Base-by-base conservation (phyloP, 2,329 filamentous ascomycete genomes). In the Microcyclospora pomicola region DNA sequence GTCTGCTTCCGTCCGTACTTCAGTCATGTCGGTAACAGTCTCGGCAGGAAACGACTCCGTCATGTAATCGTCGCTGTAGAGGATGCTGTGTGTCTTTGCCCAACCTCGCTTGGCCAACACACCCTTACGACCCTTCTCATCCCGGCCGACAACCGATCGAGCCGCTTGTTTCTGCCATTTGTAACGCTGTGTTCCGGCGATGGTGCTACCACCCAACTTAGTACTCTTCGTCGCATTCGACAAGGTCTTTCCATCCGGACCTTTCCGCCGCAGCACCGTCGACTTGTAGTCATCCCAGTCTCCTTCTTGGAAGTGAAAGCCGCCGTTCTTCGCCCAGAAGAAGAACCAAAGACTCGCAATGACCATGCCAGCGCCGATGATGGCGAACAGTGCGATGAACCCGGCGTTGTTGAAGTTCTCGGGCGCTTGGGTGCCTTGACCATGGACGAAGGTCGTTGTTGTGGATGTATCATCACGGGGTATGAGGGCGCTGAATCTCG, bases 281-380 rank as follows among this genome's bases (percentile, higher is more conserved):
- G 82, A 80, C 60, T 96, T 96, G 74, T 98, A 98, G 55, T 98
- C 91, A 5, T 96, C 88, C 88, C 91, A 98, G 62, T 98, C 91
- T 28, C 75, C 70, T 45, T 92, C 67, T 34, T 73, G 72, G 70
- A 86, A 96, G 46, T 82, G 67, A 66, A 96, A 95, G 11, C 91
- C 91, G 44, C 91, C 91, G 51, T 96, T 94, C 64, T 82, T 88
- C 40, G 88, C 88, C 82, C 84, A 92, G 71, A 93, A 93, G 72
- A 98, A 96, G 72, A 98, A 95, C 87, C 91, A 98, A 55, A 96
- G 85, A 15, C 71, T 74, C 0, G 69, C 73, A 3, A 82, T 42
- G 15, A 91, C 81, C 55, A 96, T 81, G 27, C 65, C 75, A 1
- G 77, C 77, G 27, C 83, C 85, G 37, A 96, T 75, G 13, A 95